These are phyloP conservation scores for Trametes elegans DNA, from an alignment of 768 basidiomycete genomes.

Conservation along the genomic window DNA sequence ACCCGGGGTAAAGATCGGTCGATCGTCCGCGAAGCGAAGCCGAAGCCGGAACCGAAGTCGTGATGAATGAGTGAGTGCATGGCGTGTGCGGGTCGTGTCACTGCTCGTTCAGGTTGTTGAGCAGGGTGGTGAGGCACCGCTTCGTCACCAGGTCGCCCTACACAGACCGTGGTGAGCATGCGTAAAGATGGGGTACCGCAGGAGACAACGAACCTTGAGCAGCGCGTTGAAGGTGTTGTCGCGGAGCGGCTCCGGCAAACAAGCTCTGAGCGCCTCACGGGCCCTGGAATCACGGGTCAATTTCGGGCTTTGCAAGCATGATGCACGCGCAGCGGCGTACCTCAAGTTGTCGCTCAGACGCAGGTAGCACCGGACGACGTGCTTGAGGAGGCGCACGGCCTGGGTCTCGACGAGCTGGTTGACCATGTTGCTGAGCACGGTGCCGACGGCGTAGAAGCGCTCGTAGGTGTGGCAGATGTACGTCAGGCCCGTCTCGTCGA, in stretches of 20 bases:
- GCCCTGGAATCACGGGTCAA: conserved; percentile 54
- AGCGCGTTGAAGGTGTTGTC: conserved; percentile 91
- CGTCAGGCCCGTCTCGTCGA: conserved; percentile 96
- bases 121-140: conserved; percentile 84
- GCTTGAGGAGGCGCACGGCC: conserved; percentile 93
- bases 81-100: conserved; percentile 12
- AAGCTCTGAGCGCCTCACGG: conserved; percentile 91
- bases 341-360: conserved; percentile 94
- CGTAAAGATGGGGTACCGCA: background rate
- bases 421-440: conserved; percentile 98
- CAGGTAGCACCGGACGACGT: conserved; percentile 96
- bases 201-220: conserved; percentile 63
- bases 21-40: conserved; percentile 11
- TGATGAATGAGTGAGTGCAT: too few species aligned
- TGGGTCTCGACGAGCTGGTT: conserved; percentile 97
- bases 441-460: conserved; percentile 97
- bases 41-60: too few species aligned
- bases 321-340: too few species aligned
- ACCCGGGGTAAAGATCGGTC: conserved; percentile 16
- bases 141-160: conserved; percentile 99
- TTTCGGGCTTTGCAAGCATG: background rate
- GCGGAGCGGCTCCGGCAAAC: conserved; percentile 91
- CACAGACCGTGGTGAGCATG: background rate
- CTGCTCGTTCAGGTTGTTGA: conserved; percentile 79
- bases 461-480: conserved; percentile 99